phyloP scores from a whole-genome alignment of 73 alveolate genomes.

The Paraurostyla sp. region DNA sequence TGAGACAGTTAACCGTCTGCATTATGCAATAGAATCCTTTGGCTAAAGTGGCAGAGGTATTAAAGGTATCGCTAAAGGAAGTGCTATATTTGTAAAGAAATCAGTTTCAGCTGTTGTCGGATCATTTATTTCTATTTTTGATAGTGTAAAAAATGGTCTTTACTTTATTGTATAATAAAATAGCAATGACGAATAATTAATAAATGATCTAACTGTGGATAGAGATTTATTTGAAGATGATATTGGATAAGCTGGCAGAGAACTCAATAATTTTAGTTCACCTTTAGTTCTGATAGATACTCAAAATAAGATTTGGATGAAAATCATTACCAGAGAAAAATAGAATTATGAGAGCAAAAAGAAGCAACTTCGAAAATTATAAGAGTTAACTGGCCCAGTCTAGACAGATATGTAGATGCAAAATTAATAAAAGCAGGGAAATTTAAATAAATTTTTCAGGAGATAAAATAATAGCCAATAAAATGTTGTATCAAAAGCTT shows the following conservation, averaged over 20 bases:
- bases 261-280: conserved; percentile 1
- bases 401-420: neutral
- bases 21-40: conserved; percentile 14
- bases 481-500: neutral
- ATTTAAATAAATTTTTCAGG: neutral
- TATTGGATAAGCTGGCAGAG: conserved; percentile 5
- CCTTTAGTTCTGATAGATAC: conserved; percentile 44
- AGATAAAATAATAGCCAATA: neutral
- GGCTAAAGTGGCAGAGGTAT: neutral
- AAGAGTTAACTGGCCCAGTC: neutral
- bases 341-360: conserved; percentile 25
- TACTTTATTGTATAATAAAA: neutral
- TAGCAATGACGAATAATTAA: neutral
- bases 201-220: neutral
- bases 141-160: conserved; percentile 17
- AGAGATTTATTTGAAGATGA: conserved; percentile 28
- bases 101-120: conserved; percentile 28
- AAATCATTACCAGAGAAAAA: conserved; percentile 39
- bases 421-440: neutral
- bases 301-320: conserved; percentile 58
- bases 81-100: conserved; percentile 32
- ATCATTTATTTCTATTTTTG: conserved; percentile 1
- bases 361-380: neutral
- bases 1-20: conserved; percentile 21
- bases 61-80: conserved; percentile 30